Evolutionary conservation across 805 yeast genomes (phyloP).

Genomic region (Myxozyma kluyveri): DNA sequence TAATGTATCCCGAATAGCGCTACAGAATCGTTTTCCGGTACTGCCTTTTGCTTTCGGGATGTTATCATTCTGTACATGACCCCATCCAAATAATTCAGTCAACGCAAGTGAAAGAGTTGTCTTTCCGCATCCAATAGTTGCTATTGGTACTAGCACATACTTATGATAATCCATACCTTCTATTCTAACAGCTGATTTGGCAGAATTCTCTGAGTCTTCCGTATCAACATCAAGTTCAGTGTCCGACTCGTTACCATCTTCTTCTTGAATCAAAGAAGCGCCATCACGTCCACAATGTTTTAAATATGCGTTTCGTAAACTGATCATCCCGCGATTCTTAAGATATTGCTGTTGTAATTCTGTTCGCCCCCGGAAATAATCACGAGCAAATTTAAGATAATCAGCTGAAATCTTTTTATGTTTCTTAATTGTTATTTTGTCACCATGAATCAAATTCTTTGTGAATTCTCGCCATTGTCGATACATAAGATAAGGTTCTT

Average conservation of each 20-base stretch:
- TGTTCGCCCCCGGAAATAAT: conserved; percentile 52
- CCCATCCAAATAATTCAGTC: conserved; percentile 60
- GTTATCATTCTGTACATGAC: conserved; percentile 79
- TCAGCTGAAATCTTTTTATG: conserved; percentile 62
- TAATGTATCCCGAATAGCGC: conserved; percentile 37
- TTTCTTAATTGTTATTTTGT: conserved; percentile 42
- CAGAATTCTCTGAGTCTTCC: conserved; percentile 24
- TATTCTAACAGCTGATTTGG: conserved; percentile 1
- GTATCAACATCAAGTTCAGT: conserved; percentile 5
- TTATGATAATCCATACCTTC: conserved; percentile 41
- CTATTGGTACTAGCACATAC: conserved; percentile 73
- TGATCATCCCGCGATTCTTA: conserved; percentile 69
- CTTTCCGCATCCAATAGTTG: conserved; percentile 94
- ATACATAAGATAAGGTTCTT: conserved; percentile 89
- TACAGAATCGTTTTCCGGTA: conserved; percentile 28
- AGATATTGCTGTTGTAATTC: conserved; percentile 47
- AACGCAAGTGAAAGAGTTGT: conserved; percentile 75
- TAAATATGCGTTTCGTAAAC: conserved; percentile 65
- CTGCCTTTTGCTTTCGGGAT: conserved; percentile 42
- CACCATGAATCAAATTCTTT: conserved; percentile 48
- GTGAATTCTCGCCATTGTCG: conserved; percentile 90
- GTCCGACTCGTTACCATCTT: conserved; percentile 34
- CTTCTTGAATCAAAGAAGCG: conserved; percentile 47
- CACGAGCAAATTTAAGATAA: conserved; percentile 66
- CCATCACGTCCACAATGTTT: conserved; percentile 55